A percentile compares a stretch with the other conserved stretches of the same genome.
Conservation (phyloP, 2,329 filamentous ascomycete genomes). For the Microcera coccophila region DNA sequence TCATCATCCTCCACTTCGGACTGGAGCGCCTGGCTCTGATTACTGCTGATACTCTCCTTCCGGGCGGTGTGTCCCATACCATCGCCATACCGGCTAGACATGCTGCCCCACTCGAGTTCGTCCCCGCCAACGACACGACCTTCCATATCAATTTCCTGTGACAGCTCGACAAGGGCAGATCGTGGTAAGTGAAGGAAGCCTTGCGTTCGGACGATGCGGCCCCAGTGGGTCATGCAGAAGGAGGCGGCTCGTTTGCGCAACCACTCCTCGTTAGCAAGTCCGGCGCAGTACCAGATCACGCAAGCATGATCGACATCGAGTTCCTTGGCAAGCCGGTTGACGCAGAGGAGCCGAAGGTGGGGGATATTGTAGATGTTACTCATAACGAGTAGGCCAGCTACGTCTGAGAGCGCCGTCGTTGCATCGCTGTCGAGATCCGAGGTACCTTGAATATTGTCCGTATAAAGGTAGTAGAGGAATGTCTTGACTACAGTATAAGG, state of each 20-base stretch:
- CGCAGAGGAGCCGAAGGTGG: constrained; percentile 82
- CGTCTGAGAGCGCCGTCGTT: constrained; percentile 74
- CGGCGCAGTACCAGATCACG: constrained; percentile 92
- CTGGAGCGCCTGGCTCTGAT: constrained; percentile 53
- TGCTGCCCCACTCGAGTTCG: constrained; percentile 61
- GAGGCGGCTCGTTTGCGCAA: constrained; percentile 80
- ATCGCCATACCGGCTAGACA: constrained; percentile 45
- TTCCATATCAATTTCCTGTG: constrained; percentile 88
- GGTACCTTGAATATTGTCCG: constrained; percentile 72
- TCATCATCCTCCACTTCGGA: constrained; percentile 59
- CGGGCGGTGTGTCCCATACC: constrained; percentile 36
- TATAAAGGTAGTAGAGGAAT: constrained; percentile 95
- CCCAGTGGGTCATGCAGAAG: constrained; percentile 94
- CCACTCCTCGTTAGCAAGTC: constrained; percentile 88
- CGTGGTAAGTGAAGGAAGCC: constrained; percentile 81
- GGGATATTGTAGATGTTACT: constrained; percentile 98
- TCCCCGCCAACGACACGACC: constrained; percentile 87
- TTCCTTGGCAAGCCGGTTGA: constrained; percentile 84
- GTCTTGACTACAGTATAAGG: constrained; percentile 91
- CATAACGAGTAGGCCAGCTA: constrained; percentile 93
- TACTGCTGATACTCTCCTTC: constrained; percentile 59
- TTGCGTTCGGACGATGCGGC: constrained; percentile 82
- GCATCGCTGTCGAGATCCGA: constrained; percentile 59
- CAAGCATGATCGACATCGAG: constrained; percentile 93
- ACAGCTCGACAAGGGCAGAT: constrained; percentile 79